Percentiles rank a stretch among this genome's conserved stretches.
Conservation (phyloP, 805 yeast species). For the Saturnispora kantuleensis region DNA sequence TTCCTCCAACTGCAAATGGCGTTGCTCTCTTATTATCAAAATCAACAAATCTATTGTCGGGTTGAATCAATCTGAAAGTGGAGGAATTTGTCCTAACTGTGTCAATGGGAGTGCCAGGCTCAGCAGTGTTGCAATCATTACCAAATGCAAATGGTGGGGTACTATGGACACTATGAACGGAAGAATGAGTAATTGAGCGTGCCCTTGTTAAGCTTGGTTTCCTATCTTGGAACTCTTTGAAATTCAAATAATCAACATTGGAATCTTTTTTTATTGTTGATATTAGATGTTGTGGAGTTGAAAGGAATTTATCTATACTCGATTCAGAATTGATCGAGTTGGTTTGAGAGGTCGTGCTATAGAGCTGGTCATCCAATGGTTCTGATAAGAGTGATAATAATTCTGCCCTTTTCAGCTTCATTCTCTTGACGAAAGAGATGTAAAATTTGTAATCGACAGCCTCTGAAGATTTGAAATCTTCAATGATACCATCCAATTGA, state of each 20-base stretch:
- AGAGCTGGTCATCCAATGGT: conserved; percentile 18
- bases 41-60: conserved; percentile 64
- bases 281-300: conserved; percentile 60
- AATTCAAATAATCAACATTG: conserved; percentile 42
- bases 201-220: conserved; percentile 22
- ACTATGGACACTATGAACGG: conserved; percentile 3
- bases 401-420: not conserved
- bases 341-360: conserved; percentile 44
- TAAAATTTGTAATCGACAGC: not conserved
- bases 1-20: conserved; percentile 52
- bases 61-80: conserved; percentile 57
- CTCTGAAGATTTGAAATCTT: not conserved
- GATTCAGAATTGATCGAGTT: conserved; percentile 42
- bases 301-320: conserved; percentile 32
- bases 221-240: conserved; percentile 34
- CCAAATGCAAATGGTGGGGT: not conserved
- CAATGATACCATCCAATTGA: not conserved
- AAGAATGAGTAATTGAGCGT: conserved; percentile 20
- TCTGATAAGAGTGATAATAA: conserved; percentile 1
- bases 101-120: conserved; percentile 1
- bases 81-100: not conserved
- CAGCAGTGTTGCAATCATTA: not conserved
- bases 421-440: not conserved
- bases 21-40: conserved; percentile 72
- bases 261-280: conserved; percentile 29